Percentiles rank a stretch among this genome's conserved stretches.
phyloP scores from a whole-genome alignment of 176 grass and related monocot species.

The Musa troglodytarum region DNA sequence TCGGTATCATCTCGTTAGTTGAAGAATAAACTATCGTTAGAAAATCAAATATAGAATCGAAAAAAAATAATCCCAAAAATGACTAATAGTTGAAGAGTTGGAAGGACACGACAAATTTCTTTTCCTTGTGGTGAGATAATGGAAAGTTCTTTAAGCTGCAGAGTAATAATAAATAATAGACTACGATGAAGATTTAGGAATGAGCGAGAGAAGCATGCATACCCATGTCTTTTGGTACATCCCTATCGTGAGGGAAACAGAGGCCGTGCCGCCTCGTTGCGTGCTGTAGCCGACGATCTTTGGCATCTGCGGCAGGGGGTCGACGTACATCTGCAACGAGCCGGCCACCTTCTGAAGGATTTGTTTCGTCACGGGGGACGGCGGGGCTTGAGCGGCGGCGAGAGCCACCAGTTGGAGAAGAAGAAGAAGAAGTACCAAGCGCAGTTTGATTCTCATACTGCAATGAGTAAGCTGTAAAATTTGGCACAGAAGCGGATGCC shows the following conservation, averaged over 20 bases:
- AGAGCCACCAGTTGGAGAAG: neutral
- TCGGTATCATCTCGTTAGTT: neutral
- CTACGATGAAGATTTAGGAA: neutral
- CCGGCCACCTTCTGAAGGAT: conserved; percentile 4
- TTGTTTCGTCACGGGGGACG: neutral
- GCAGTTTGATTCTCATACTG: too few relatives aligned
- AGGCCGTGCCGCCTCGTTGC: neutral
- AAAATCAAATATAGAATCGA: neutral
- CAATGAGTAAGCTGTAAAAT: too few relatives aligned
- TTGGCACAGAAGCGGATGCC: too few relatives aligned
- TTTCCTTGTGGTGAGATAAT: neutral
- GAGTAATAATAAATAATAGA: neutral
- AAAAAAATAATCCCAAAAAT: neutral
- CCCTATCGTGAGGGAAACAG: neutral
- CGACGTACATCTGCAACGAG: conserved; percentile 12
- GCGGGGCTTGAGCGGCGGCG: neutral
- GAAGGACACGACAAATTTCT: neutral
- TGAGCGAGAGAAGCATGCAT: neutral
- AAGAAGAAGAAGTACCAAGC: too few relatives aligned
- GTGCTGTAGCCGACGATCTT: neutral
- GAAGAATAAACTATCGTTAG: neutral
- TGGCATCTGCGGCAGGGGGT: conserved; percentile 2
- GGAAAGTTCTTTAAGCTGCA: neutral
- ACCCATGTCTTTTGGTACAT: conserved; percentile 15
- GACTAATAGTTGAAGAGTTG: neutral